Percentiles rank a stretch among this genome's conserved stretches.
Evolutionary conservation across 2,329 filamentous ascomycete species (phyloP).

Genomic region (Talaromyces sp.): DNA sequence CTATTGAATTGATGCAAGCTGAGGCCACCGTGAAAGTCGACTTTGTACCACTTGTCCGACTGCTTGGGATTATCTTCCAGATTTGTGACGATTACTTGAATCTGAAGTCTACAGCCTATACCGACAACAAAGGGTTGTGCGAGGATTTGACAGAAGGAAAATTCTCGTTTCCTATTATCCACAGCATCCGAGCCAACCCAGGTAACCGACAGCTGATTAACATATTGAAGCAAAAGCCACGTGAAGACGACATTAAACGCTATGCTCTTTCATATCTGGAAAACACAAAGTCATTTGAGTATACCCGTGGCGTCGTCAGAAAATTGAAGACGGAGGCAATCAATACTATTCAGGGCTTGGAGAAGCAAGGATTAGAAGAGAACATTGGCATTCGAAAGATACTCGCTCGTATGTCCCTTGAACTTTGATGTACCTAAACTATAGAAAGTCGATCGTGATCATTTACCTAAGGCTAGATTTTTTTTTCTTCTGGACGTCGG

Average conservation of each 20-base stretch:
- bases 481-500: not conserved
- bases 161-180: conserved; percentile 34
- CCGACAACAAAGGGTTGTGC: conserved; percentile 35
- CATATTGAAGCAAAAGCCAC: conserved; percentile 13
- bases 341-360: not conserved
- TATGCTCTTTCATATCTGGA: conserved; percentile 10
- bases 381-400: conserved; percentile 11
- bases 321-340: conserved; percentile 8
- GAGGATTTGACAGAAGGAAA: conserved; percentile 44
- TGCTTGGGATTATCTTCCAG: conserved; percentile 25
- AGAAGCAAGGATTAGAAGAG: conserved; percentile 2
- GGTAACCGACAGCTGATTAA: conserved; percentile 9
- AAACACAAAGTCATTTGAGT: conserved; percentile 5
- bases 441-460: not conserved
- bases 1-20: conserved; percentile 20
- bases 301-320: conserved; percentile 2
- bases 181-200: conserved; percentile 9
- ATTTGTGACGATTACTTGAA: conserved; percentile 28
- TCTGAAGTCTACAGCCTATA: conserved; percentile 25
- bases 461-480: not conserved
- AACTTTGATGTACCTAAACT: not conserved
- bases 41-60: conserved; percentile 18
- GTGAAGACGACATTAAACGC: conserved; percentile 12
- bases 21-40: conserved; percentile 16
- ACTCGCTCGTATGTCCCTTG: conserved; percentile 11